Base-by-base conservation (phyloP, 495 filamentous ascomycete genomes). In the Talaromyces proteolyticus region DNA sequence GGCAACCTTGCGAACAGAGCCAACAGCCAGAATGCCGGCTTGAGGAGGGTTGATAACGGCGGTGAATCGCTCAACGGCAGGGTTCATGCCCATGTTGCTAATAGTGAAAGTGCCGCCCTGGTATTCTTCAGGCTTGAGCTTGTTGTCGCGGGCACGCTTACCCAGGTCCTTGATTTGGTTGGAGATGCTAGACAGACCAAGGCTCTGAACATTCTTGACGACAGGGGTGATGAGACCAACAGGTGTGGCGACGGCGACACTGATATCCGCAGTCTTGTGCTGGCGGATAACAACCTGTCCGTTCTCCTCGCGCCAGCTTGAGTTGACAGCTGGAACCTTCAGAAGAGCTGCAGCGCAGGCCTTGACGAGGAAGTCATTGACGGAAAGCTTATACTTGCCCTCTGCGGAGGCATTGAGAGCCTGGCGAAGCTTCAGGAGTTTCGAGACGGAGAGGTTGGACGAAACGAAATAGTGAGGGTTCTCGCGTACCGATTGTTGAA, bases 1-100 rank as follows among this genome's bases (percentile, higher is more conserved):
- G 24, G 94, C 88, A 45, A 97, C 92, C 84, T 96, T 97, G 75
- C 88, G 87, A 53, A 85, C 85, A 49, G 89, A 92, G 52, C 94
- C 94, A 45, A 99, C 89, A 41, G 94, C 94, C 50, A 99, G 79
- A 68, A 99, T 99, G 62, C 81, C 84, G 39, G 94, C 91, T 76
- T 98, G 93, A 24, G 94, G 94, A 42, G 94, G 94, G 79, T 99
- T 99, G 80, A 99, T 96, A 64, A 99, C 86, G 55, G 94, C 94
- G n/a, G 94, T 96, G 77, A 99, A 99, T 57, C 89, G 83, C 64
- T 96, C 91, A 54, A 99, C 83, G 34, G 94, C 94, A 8, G 84
- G 59, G 79, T 99, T 99, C 93, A 97, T 97, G 65, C 94, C 94
- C 94, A 99, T 96, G 82, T 99, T 99, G 74, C 86, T 92, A 74